Evolutionary conservation across 352 stramenopile genomes (phyloP), one percentile per base, ranked within the genome.

Genomic region (Pythium inflatum): DNA sequence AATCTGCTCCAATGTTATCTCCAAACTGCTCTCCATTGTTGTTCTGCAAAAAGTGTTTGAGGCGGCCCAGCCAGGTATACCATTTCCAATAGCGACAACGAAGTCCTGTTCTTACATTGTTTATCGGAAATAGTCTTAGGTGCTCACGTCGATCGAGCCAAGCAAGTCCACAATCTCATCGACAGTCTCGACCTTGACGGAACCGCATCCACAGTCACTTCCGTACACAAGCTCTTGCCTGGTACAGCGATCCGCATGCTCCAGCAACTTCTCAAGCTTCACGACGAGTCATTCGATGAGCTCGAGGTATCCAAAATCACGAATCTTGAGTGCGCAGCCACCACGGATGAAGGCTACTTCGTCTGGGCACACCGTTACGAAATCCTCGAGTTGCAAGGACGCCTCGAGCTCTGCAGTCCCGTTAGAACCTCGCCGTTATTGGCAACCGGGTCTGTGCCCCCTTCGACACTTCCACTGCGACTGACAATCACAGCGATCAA

Each of bases 291-390:
- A 13, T 41, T 74, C n/a, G 67, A 74, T 38, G 67, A 70, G 38
- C 67, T 66, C 34, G 57, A n/a, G 43, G 70, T 74, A 51, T 66
- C 33, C 22, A 54, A 74, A 22, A 16, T 70, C 36, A 43, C 20
- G 9, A 69, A 66, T 13, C 46, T 74, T 2, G 53, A 74, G 36
- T 74, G 67, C 45, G 67, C 66, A 0, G 59, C 53, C 66, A 2
- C 11, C 22, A 14, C 51, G 66, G 18, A n/a, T n/a, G n/a, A n/a
- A n/a, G 67, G 67, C 22, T 30, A 62, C 22, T 74, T 62, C 20
- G 58, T 74, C 24, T 74, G 67, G 67, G 67, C 67, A 1, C 33
- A 54, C 12, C 67, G 67, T 12, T 36, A 66, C 16, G 67, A 74
- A 28, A 74, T 74, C 25, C 50, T 68, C 50, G 22, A 50, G 20